These are phyloP conservation scores for Ilyonectria destructans DNA, from an alignment of 2,329 filamentous ascomycete species.

Conservation along the genomic window DNA sequence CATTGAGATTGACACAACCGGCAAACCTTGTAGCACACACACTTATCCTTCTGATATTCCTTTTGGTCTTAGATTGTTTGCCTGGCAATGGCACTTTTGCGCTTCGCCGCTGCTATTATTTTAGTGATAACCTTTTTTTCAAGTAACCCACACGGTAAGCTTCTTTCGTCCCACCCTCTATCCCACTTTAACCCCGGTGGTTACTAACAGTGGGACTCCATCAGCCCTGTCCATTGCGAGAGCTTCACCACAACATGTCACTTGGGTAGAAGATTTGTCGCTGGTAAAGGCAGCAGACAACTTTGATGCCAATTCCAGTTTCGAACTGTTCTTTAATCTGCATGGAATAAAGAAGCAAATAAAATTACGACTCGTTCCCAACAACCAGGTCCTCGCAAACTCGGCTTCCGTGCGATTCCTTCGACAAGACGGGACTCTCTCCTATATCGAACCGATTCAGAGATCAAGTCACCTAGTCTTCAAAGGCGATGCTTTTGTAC, in stretches of 20 bases:
- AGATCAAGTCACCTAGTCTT: slow-evolving; percentile 24
- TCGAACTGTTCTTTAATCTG: slow-evolving; percentile 36
- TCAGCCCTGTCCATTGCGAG: slow-evolving; percentile 21
- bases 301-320: slow-evolving; percentile 22
- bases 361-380: slow-evolving; percentile 32
- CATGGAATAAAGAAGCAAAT: slow-evolving; percentile 24
- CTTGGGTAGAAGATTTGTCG: slow-evolving; percentile 31
- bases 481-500: slow-evolving; percentile 30
- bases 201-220: too few relatives aligned
- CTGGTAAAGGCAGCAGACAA: slow-evolving; percentile 10
- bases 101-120: neutral
- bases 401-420: slow-evolving; percentile 34
- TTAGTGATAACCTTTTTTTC: neutral
- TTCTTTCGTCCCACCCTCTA: neutral
- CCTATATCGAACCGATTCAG: neutral
- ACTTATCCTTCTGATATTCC: neutral
- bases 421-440: slow-evolving; percentile 20
- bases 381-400: slow-evolving; percentile 32
- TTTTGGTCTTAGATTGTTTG: too few relatives aligned
- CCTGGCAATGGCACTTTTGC: neutral
- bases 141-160: neutral
- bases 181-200: neutral
- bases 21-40: neutral
- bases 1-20: too few relatives aligned
- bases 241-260: slow-evolving; percentile 4